Conservation (phyloP, 2,329 filamentous ascomycete species). For the Penicillium sp. region DNA sequence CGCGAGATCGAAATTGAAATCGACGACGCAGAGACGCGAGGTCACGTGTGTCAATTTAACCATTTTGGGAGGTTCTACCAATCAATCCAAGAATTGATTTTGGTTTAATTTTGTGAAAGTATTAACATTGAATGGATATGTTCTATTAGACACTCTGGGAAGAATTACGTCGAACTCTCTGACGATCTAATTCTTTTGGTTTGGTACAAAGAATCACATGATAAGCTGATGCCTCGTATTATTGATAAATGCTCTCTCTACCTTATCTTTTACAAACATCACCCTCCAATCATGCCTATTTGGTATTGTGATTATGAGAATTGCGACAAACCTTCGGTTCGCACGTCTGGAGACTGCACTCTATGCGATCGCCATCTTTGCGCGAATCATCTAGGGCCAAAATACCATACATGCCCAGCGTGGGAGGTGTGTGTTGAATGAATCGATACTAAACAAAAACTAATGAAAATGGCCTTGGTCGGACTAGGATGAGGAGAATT, state of each 20-base stretch:
- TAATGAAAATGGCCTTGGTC: constrained; percentile 9
- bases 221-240: no score
- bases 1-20: background rate
- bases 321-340: constrained; percentile 33
- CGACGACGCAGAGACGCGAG: constrained; percentile 12
- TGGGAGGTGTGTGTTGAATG: constrained; percentile 41
- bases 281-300: no score
- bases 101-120: no score
- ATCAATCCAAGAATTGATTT: background rate
- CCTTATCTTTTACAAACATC: no score
- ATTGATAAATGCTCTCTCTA: no score
- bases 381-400: constrained; percentile 28
- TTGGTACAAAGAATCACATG: no score
- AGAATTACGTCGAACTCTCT: no score
- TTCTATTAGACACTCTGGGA: no score
- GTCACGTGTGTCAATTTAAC: constrained; percentile 17
- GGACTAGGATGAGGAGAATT: constrained; percentile 33
- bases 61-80: background rate
- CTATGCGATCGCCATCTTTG: constrained; percentile 41
- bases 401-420: constrained; percentile 33
- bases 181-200: no score
- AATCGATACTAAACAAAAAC: no score
- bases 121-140: no score
- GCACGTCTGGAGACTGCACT: constrained; percentile 35
- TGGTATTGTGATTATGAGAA: constrained; percentile 33